phyloP scores from a whole-genome alignment of 768 basidiomycete species.

The Leccinum aurantiacum region DNA sequence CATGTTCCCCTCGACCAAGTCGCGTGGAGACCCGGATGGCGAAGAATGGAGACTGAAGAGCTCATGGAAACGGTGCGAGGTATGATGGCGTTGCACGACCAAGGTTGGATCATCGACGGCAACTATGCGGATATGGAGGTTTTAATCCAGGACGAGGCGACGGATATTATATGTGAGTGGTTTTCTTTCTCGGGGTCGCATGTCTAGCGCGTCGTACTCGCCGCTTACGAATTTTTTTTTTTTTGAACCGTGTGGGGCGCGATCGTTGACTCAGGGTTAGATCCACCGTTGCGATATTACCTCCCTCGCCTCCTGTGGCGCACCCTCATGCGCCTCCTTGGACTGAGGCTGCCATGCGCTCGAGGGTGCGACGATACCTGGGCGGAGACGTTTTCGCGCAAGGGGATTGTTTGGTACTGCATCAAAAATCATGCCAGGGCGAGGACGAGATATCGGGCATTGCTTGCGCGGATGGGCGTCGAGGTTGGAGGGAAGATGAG shows the following conservation, averaged over 20 bases:
- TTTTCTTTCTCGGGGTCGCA: background rate
- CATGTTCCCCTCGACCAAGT: constrained; percentile 47
- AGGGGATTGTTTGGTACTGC: constrained; percentile 52
- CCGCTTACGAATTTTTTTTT: background rate
- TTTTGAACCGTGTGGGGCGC: background rate
- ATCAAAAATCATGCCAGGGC: constrained; percentile 38
- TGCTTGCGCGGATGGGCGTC: constrained; percentile 22
- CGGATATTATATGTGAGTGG: constrained; percentile 54
- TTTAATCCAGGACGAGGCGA: constrained; percentile 39
- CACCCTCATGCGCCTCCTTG: constrained; percentile 47
- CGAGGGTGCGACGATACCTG: constrained; percentile 49
- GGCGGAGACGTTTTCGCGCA: constrained; percentile 43
- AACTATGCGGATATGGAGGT: constrained; percentile 36
- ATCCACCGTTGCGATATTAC: constrained; percentile 61
- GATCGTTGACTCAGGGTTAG: constrained; percentile 52
- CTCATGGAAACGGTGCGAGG: constrained; percentile 18
- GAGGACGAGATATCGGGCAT: constrained; percentile 19
- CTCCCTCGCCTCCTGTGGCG: constrained; percentile 57
- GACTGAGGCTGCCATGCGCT: constrained; percentile 41
- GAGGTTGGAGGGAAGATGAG: constrained; percentile 42
- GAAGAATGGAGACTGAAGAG: constrained; percentile 28
- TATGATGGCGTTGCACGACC: constrained; percentile 30
- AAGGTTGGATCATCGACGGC: constrained; percentile 59
- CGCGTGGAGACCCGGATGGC: constrained; percentile 53
- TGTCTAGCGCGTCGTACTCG: background rate